These are phyloP conservation scores for Talaromyces sp. DNA, from an alignment of 2,329 filamentous ascomycete genomes.

Conservation along the genomic window DNA sequence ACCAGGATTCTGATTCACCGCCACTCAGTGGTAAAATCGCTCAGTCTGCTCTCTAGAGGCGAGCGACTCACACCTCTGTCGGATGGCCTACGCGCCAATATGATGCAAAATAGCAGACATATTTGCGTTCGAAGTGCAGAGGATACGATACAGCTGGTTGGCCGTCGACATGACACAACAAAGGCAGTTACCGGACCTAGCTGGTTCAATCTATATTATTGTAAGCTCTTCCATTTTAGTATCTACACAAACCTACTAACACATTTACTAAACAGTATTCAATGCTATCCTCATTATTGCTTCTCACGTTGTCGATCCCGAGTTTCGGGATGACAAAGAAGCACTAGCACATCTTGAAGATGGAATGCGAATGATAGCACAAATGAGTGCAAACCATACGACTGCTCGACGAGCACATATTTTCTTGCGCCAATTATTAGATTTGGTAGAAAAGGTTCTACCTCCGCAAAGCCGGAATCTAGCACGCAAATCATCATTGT, in stretches of 20 bases:
- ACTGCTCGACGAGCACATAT: constrained; percentile 16
- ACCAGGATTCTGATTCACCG: constrained; percentile 17
- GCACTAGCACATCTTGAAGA: constrained; percentile 17
- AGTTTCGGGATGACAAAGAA: constrained; percentile 17
- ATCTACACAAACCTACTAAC: not conserved
- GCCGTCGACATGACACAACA: constrained; percentile 16
- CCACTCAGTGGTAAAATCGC: constrained; percentile 15
- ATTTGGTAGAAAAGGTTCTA: constrained; percentile 13
- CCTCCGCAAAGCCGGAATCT: constrained; percentile 6
- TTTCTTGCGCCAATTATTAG: constrained; percentile 17
- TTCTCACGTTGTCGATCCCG: constrained; percentile 18
- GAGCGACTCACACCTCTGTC: not conserved
- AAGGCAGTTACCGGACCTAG: constrained; percentile 16
- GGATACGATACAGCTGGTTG: constrained; percentile 17
- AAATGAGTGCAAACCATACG: constrained; percentile 18
- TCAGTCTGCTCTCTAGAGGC: constrained; percentile 13
- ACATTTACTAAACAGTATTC: constrained; percentile 8
- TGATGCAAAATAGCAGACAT: constrained; percentile 18
- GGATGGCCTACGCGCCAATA: constrained; percentile 18
- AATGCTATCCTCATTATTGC: constrained; percentile 19
- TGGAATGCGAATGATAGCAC: constrained; percentile 19
- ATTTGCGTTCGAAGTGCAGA: constrained; percentile 18
- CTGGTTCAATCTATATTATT: constrained; percentile 19
- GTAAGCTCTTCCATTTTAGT: not conserved
- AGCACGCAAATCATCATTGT: constrained; percentile 1